Evolutionary conservation across 305 asterid species (phyloP).

Genomic region (Nicotiana rustica): DNA sequence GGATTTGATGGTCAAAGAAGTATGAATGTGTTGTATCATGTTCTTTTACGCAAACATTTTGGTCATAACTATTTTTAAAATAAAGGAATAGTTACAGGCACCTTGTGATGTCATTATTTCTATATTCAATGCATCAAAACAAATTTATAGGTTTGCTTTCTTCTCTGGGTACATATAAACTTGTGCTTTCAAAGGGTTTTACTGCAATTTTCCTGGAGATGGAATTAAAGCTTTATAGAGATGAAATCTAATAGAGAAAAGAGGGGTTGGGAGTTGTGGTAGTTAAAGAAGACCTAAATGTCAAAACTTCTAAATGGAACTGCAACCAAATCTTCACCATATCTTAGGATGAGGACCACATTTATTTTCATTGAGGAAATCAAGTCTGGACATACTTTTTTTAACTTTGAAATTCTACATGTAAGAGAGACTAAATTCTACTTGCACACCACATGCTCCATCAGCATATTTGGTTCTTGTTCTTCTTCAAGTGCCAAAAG

Average conservation of each 20-base stretch:
- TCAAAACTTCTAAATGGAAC: conserved; percentile 39
- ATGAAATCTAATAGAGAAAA: conserved; percentile 18
- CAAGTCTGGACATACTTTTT: conserved; percentile 25
- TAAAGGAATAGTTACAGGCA: not conserved
- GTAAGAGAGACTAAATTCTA: not conserved
- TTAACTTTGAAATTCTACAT: not conserved
- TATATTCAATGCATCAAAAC: conserved; percentile 3
- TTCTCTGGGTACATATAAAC: not conserved
- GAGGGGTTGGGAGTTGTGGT: conserved; percentile 27
- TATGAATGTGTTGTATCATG: not conserved
- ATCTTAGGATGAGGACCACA: conserved; percentile 61
- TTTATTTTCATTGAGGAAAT: conserved; percentile 35
- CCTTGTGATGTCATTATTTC: not conserved
- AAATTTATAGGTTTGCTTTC: not conserved
- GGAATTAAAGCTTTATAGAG: conserved; percentile 5
- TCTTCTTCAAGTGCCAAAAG: conserved; percentile 19
- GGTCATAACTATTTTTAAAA: not conserved
- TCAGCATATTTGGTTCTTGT: conserved; percentile 26
- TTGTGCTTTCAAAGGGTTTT: conserved; percentile 34
- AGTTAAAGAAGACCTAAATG: conserved; percentile 38
- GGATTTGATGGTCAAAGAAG: conserved; percentile 27
- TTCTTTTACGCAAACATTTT: conserved; percentile 2
- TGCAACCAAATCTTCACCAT: conserved; percentile 51
- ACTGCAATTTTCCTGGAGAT: conserved; percentile 24
- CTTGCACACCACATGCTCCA: conserved; percentile 22